A percentile compares a stretch with the other conserved stretches of the same genome.
Evolutionary conservation across 208 protist species (phyloP).

Genomic region (Acanthamoeba royreba): DNA sequence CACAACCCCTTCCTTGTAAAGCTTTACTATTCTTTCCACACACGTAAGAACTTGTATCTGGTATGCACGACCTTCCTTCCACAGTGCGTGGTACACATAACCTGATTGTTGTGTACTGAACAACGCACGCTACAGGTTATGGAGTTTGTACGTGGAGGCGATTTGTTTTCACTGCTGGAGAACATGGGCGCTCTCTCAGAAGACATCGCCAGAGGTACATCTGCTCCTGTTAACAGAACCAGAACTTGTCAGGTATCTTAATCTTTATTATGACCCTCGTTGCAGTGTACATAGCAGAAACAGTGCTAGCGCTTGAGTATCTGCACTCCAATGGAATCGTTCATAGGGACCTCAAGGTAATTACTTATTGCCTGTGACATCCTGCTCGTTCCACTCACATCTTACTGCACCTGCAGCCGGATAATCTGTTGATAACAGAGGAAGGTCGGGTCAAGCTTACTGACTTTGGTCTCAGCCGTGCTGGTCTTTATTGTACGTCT

Average conservation of each 20-base stretch:
- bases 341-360: conserved; percentile 34
- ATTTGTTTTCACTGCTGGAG: conserved; percentile 69
- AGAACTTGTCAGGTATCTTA: too few species aligned
- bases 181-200: conserved; percentile 11
- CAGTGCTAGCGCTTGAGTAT: conserved; percentile 74
- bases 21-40: conserved; percentile 83
- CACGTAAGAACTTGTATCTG: conserved; percentile 49
- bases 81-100: too few species aligned
- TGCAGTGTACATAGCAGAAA: conserved; percentile 76
- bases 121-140: conserved; percentile 75
- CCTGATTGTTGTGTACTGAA: too few species aligned
- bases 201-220: background rate
- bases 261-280: too few species aligned
- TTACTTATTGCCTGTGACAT: too few species aligned
- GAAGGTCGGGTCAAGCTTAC: conserved; percentile 80
- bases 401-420: background rate
- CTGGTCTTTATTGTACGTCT: background rate
- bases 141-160: conserved; percentile 82
- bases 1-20: conserved; percentile 78
- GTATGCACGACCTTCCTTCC: background rate
- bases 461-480: conserved; percentile 77
- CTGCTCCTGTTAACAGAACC: too few species aligned
- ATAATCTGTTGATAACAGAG: conserved; percentile 79
- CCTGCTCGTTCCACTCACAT: too few species aligned
- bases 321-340: conserved; percentile 68